A percentile compares a stretch with the other conserved stretches of the same genome.
Evolutionary conservation across 129 eudicot species (phyloP).

Genomic region (Escallonia rubra): DNA sequence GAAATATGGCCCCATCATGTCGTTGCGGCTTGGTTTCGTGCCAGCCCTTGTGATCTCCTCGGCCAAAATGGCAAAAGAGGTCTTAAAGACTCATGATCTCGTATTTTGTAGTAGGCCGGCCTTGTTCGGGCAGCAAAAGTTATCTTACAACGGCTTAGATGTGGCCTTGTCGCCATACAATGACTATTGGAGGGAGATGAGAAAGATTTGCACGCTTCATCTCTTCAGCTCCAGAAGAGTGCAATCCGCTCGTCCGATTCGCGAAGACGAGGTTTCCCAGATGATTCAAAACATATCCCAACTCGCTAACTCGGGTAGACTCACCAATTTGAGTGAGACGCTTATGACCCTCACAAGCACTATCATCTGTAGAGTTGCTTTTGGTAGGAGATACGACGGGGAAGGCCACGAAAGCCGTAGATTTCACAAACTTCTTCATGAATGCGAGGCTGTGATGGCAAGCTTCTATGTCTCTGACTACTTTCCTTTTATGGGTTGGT

Average conservation of each 20-base stretch:
- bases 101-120: background rate
- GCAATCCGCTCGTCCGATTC: background rate
- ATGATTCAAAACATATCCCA: background rate
- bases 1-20: background rate
- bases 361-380: conserved; percentile 12
- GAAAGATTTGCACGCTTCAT: background rate
- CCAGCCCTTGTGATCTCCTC: background rate
- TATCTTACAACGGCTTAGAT: conserved; percentile 1
- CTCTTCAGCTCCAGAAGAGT: background rate
- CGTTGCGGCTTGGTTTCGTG: background rate
- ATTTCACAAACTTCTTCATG: conserved; percentile 15
- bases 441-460: conserved; percentile 8
- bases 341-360: conserved; percentile 3
- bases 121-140: background rate
- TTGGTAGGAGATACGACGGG: conserved; percentile 22
- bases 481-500: conserved; percentile 20
- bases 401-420: conserved; percentile 4
- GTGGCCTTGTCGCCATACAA: background rate
- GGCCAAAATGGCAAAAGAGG: background rate
- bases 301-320: background rate
- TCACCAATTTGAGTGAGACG: conserved; percentile 14
- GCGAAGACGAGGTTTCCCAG: background rate
- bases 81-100: background rate
- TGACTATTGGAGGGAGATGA: background rate
- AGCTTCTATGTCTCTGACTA: conserved; percentile 11